Conservation (phyloP, 768 basidiomycete species). For the Gautieria morchelliformis region DNA sequence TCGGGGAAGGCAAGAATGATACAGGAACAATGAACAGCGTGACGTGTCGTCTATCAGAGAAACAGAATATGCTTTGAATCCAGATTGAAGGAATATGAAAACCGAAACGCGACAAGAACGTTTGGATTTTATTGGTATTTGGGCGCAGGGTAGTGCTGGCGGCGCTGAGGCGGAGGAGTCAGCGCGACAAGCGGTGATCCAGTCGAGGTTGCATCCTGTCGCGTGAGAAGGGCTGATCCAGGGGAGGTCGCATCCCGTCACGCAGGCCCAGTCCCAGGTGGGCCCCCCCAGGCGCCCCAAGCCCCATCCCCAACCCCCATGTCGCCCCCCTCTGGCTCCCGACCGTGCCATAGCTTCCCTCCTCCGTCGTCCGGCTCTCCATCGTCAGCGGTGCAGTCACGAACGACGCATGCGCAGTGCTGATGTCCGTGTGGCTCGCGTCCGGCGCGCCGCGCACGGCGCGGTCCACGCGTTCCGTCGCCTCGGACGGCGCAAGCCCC, state of each 20-base stretch:
- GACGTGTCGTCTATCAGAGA: no score
- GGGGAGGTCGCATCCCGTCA: not conserved
- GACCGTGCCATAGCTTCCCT: not conserved
- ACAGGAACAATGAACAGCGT: not conserved
- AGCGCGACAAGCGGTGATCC: no score
- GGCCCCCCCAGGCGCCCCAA: not conserved
- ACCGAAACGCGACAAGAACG: no score
- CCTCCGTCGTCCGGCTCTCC: slow-evolving; percentile 33
- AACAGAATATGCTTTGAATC: no score
- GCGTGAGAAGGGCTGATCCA: not conserved
- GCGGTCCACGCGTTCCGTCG: slow-evolving; percentile 8
- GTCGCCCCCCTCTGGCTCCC: not conserved
- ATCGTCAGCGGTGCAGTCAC: slow-evolving; percentile 57
- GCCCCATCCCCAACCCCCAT: not conserved
- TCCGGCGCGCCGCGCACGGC: slow-evolving; percentile 10
- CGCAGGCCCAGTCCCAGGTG: not conserved
- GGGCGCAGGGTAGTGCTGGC: no score
- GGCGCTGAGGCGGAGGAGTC: no score
- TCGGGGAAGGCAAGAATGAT: not conserved
- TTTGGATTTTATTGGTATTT: no score
- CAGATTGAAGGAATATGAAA: no score
- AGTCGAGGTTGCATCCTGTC: not conserved
- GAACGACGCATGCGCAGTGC: slow-evolving; percentile 61
- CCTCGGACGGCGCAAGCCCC: slow-evolving; percentile 12
- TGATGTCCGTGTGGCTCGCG: slow-evolving; percentile 49